Evolutionary conservation across 306 rosid species (phyloP), one percentile per base, ranked within the genome.

Genomic region (Carpinus fangiana): DNA sequence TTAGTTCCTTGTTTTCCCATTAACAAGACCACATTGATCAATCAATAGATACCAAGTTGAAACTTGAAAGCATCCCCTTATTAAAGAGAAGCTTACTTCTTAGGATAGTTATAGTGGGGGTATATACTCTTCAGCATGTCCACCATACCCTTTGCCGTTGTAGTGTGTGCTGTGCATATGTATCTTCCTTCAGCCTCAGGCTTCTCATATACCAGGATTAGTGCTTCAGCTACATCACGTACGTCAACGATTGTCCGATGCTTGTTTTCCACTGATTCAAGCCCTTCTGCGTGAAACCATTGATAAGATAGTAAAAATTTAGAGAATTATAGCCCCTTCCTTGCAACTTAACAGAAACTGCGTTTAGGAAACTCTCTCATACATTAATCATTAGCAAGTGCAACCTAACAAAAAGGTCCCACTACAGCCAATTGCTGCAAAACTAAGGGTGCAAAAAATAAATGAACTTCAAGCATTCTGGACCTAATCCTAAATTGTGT

Each of bases 161-260:
- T 47, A 7, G 23, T 0, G 52, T 88, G 86, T 36, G 93, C 76
- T 14, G 72, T 23, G 69, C 97, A 90, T 60, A 89, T 68, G 84
- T 88, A 90, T 83, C 98, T 86, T 79, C 93, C 95, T 73, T 92
- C 87, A 50, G 90, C 92, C 83, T 84, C 89, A 0, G 21, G 83
- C 87, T 89, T 92, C 89, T 90, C 97, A 51, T 89, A 90, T 3
- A 74, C 87, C 83, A 90, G 53, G 53, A 92, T 53, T 52, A 92
- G 50, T 57, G 90, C 97, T 82, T 86, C 85, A 31, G 84, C 97
- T 72, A 90, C 57, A 67, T 91, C 95, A 1, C 91, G 91, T 12
- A 88, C 92, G 12, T 88, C 97, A 41, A 89, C 92, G 31, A 92
- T 70, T 76, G 17, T 21, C 0, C 79, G 82, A 23, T 0, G 48